Evolutionary conservation across 2,329 filamentous ascomycete genomes (phyloP).

Genomic region (Penicillium palitans): DNA sequence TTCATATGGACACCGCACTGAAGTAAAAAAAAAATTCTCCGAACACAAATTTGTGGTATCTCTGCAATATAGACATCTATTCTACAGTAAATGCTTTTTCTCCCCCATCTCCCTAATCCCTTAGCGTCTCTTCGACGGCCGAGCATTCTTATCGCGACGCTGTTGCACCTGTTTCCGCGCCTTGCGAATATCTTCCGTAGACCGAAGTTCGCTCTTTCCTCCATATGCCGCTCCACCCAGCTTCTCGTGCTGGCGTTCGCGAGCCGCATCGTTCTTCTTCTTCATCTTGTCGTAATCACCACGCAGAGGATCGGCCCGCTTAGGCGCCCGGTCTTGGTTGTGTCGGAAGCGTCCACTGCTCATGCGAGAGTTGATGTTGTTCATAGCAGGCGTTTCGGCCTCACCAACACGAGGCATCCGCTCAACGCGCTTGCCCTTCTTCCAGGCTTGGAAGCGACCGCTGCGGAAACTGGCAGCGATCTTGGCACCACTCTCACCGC

Average conservation of each 20-base stretch:
- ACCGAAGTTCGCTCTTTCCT: constrained; percentile 79
- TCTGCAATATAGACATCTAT: constrained; percentile 23
- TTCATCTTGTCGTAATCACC: constrained; percentile 89
- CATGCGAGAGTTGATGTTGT: constrained; percentile 27
- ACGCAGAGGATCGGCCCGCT: constrained; percentile 86
- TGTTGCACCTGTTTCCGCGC: constrained; percentile 74
- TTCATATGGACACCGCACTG: background rate
- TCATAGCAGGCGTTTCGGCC: constrained; percentile 57
- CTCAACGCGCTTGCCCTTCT: constrained; percentile 77
- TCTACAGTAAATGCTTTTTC: constrained; percentile 6
- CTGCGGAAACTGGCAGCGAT: constrained; percentile 92
- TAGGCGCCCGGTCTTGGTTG: constrained; percentile 82
- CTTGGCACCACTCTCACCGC: constrained; percentile 90
- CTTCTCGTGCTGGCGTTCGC: constrained; percentile 59
- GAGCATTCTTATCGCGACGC: constrained; percentile 81
- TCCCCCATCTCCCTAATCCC: background rate
- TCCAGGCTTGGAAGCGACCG: constrained; percentile 92
- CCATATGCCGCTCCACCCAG: constrained; percentile 49
- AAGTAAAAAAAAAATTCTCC: background rate
- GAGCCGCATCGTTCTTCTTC: constrained; percentile 83
- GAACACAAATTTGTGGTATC: constrained; percentile 12
- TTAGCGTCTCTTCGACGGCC: constrained; percentile 62
- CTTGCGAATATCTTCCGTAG: constrained; percentile 80
- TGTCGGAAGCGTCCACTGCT: constrained; percentile 72
- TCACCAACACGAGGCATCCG: constrained; percentile 81